Base-by-base conservation (phyloP, 176 grass and related monocot species). In the Aechmea fasciata region DNA sequence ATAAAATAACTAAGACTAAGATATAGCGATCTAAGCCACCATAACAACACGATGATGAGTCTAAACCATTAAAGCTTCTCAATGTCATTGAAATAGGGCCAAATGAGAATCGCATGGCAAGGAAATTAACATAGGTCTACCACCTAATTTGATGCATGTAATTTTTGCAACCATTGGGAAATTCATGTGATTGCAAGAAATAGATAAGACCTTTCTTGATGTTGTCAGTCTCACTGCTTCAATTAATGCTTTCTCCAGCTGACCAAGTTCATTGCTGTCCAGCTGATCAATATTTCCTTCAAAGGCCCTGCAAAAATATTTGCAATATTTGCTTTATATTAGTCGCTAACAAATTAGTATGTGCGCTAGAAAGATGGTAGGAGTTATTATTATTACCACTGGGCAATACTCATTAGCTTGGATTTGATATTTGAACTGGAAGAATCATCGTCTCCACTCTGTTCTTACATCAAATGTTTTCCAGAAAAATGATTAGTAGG, bases 181-280 rank as follows among this genome's bases (percentile, higher is more conserved):
- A 41, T 41, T 41, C 33, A 41, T 6, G 33, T 41, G 33, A 41
- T 7, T 41, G 33, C 33, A 8, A 41, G 33, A 41, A 41, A 41
- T 41, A 41, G 33, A 41, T 17, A 61, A 61, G 10, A 87, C 88
- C 88, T 87, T 87, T 19, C 82, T 87, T 51, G 66, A 62, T 76
- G 76, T 84, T 2, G 71, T 78, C 25, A 41, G n/a, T 52, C 47
- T 87, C 63, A 91, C 68, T 63, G 84, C 68, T 76, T 81, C 51
- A 52, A 64, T 57, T 54, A 91, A 73, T 29, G 81, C 65, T 76
- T 81, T 76, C 78, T 91, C 88, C 50, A 91, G 50, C 66, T 78
- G 73, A 25, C 63, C 84, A 66, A 91, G 68, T 1, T 71, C 67
- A 33, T 65, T 75, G 13, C 23, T 68, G 66, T 91, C 78, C 4